These are phyloP conservation scores for Aspergillus carbonarius DNA, from an alignment of 2,329 filamentous ascomycete genomes.

Conservation along the genomic window DNA sequence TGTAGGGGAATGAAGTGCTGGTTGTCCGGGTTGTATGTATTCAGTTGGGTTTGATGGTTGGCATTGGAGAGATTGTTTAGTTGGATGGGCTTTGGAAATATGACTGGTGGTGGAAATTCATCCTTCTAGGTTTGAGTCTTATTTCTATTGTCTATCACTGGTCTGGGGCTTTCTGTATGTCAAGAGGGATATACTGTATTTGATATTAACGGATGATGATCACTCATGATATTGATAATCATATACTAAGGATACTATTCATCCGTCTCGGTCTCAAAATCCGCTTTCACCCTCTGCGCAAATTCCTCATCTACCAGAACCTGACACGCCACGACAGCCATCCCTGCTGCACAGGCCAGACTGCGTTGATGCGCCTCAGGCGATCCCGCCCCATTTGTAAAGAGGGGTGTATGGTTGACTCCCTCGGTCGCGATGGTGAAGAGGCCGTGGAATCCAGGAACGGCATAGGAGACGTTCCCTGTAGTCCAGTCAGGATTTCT, in stretches of 20 bases:
- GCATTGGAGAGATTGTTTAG: too few relatives aligned
- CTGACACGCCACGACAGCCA: slow-evolving; percentile 33
- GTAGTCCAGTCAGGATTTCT: slow-evolving; percentile 16
- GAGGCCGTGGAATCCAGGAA: slow-evolving; percentile 39
- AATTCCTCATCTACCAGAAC: slow-evolving; percentile 29
- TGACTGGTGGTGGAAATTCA: too few relatives aligned
- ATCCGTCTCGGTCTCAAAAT: slow-evolving; percentile 21
- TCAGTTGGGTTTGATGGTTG: too few relatives aligned
- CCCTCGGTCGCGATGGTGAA: slow-evolving; percentile 47
- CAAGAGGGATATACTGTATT: neutral
- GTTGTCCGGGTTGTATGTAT: too few relatives aligned
- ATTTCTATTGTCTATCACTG: too few relatives aligned
- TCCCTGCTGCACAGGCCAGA: slow-evolving; percentile 29
- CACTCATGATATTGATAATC: too few relatives aligned
- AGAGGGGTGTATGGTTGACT: slow-evolving; percentile 56
- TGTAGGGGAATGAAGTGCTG: too few relatives aligned
- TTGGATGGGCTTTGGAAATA: too few relatives aligned
- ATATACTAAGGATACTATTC: neutral
- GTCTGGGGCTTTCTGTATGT: slow-evolving; percentile 1
- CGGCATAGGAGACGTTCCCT: slow-evolving; percentile 48
- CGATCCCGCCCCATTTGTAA: slow-evolving; percentile 53
- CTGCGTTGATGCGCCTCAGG: slow-evolving; percentile 49
- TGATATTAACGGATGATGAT: too few relatives aligned
- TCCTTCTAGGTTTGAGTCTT: too few relatives aligned
- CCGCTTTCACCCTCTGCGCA: slow-evolving; percentile 25